Conservation (phyloP, 768 basidiomycete species). For the Gelatoporia subvermispora region DNA sequence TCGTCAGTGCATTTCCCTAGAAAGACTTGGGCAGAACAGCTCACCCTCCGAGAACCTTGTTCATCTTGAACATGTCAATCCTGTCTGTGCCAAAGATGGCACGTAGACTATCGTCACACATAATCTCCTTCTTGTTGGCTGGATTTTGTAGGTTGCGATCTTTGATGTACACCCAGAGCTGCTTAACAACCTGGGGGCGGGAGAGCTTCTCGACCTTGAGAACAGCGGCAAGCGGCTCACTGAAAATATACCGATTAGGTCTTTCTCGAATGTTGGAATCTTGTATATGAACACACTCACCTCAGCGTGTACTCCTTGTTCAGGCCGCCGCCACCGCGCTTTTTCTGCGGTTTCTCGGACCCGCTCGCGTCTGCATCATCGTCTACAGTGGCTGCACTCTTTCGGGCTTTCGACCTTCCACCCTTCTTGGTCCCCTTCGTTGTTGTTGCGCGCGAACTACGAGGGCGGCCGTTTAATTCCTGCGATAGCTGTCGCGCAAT, state of each 20-base stretch:
- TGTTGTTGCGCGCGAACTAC: constrained; percentile 27
- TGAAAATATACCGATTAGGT: constrained; percentile 26
- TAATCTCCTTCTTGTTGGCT: constrained; percentile 73
- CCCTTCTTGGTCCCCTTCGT: constrained; percentile 28
- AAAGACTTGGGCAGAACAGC: constrained; percentile 11
- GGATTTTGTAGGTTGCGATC: constrained; percentile 80
- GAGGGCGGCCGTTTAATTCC: constrained; percentile 37
- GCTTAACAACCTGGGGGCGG: constrained; percentile 87
- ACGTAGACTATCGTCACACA: constrained; percentile 70
- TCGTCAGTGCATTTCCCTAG: too few species aligned
- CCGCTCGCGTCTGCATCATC: constrained; percentile 27
- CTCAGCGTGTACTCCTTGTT: constrained; percentile 73
- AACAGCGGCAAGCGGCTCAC: constrained; percentile 69
- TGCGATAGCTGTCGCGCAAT: constrained; percentile 39
- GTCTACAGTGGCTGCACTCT: constrained; percentile 30
- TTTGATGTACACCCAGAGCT: constrained; percentile 88
- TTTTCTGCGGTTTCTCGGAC: constrained; percentile 37
- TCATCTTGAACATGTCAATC: constrained; percentile 94
- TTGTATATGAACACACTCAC: constrained; percentile 33
- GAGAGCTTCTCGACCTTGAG: constrained; percentile 66
- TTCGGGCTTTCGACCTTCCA: constrained; percentile 7
- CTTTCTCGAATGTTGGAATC: neutral
- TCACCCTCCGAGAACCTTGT: constrained; percentile 80
- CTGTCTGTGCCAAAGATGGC: constrained; percentile 77
- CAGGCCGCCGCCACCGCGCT: constrained; percentile 60